phyloP scores from a whole-genome alignment of 1,139 yeast species.

The Zygoascus sp. region DNA sequence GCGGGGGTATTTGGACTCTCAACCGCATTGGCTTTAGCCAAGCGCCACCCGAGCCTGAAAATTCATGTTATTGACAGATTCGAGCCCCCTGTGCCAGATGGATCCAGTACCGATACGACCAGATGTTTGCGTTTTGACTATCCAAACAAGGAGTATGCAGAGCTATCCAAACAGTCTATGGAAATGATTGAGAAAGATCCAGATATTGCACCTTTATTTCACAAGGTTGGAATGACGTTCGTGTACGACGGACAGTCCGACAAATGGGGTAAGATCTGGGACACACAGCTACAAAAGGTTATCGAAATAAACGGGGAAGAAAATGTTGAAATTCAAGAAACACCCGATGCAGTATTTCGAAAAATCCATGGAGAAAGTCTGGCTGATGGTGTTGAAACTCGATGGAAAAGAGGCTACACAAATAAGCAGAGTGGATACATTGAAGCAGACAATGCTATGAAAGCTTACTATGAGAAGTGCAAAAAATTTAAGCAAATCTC shows the following conservation, averaged over 20 bases:
- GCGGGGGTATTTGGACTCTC: conserved; percentile 46
- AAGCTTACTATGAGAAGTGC: conserved; percentile 13
- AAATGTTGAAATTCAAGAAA: conserved; percentile 6
- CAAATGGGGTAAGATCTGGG: conserved; percentile 14
- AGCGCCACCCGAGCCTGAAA: conserved; percentile 6
- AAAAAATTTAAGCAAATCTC: conserved; percentile 5
- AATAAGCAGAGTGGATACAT: conserved; percentile 12
- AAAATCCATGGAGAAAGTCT: conserved; percentile 10
- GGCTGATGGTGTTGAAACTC: not conserved
- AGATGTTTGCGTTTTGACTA: conserved; percentile 14
- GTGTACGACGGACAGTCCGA: conserved; percentile 14
- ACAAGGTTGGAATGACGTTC: conserved; percentile 14
- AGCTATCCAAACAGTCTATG: conserved; percentile 10
- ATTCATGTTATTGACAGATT: conserved; percentile 13
- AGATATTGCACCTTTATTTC: conserved; percentile 9
- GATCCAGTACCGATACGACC: conserved; percentile 15
- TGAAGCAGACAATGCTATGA: conserved; percentile 13
- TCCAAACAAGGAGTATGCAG: conserved; percentile 9
- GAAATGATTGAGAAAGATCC: conserved; percentile 12
- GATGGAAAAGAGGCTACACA: conserved; percentile 13
- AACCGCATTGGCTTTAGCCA: conserved; percentile 38
- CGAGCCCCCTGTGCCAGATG: conserved; percentile 16
- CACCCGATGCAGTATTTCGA: conserved; percentile 11
- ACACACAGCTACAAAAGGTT: conserved; percentile 7
- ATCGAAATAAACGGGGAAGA: conserved; percentile 1